These are phyloP conservation scores for Backusella parvicylindrica DNA, from an alignment of 192 early-diverging fungal genomes.

Conservation along the genomic window DNA sequence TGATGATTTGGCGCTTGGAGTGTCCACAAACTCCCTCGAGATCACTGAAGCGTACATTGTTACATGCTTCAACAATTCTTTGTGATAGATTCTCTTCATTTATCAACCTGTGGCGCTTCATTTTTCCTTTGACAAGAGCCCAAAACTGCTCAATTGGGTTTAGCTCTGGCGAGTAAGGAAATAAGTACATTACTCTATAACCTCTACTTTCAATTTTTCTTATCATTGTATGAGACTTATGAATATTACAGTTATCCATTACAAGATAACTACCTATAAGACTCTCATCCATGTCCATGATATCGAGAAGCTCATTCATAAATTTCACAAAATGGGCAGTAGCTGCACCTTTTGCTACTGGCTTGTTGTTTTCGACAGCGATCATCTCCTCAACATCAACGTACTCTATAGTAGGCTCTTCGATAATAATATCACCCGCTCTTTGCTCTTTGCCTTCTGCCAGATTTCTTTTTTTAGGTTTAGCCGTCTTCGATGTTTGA, in stretches of 20 bases:
- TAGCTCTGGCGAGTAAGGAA: slow-evolving; percentile 1
- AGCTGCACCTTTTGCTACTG: slow-evolving; percentile 4
- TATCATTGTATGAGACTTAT: slow-evolving; percentile 11
- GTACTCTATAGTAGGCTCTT: not conserved
- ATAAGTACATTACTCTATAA: not conserved
- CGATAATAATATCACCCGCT: no score
- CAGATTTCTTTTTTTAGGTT: not conserved
- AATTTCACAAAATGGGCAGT: slow-evolving; percentile 10
- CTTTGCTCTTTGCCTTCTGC: not conserved
- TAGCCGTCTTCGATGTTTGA: not conserved
- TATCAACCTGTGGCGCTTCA: not conserved
- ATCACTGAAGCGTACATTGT: no score
- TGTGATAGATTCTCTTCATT: no score
- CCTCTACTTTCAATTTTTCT: no score
- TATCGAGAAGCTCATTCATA: slow-evolving; percentile 1
- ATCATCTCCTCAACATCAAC: not conserved
- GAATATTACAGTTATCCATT: slow-evolving; percentile 20
- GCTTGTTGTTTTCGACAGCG: not conserved
- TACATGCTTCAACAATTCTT: no score
- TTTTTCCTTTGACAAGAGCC: not conserved
- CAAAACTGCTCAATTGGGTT: no score
- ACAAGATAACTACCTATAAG: slow-evolving; percentile 16
- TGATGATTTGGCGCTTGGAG: no score
- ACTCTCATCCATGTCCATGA: not conserved
- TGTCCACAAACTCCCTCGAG: no score